A percentile compares a stretch with the other conserved stretches of the same genome.
phyloP scores from a whole-genome alignment of 495 filamentous ascomycete genomes.

The Lineolata rhizophorae region DNA sequence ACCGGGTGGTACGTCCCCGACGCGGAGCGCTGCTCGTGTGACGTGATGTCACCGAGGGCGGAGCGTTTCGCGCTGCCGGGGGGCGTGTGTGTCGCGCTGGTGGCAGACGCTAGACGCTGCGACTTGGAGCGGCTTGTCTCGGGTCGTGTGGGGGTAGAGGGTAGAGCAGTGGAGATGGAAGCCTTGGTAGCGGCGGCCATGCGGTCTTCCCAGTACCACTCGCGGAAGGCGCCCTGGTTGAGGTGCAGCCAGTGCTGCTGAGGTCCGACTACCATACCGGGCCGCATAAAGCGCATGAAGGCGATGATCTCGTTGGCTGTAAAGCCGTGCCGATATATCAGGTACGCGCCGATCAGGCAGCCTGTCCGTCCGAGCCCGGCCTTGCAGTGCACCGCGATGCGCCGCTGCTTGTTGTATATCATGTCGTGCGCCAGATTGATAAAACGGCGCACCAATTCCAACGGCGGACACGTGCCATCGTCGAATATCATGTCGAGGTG shows the following conservation, averaged over 20 bases:
- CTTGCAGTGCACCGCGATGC: constrained; percentile 96
- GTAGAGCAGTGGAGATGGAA: constrained; percentile 24
- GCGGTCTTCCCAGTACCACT: constrained; percentile 93
- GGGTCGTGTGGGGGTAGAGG: constrained; percentile 54
- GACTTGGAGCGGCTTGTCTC: constrained; percentile 10
- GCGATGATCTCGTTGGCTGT: constrained; percentile 96
- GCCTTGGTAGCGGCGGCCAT: constrained; percentile 39
- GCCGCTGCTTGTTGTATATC: constrained; percentile 67
- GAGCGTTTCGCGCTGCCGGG: constrained; percentile 55
- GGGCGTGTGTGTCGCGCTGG: constrained; percentile 55
- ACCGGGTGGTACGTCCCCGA: neutral
- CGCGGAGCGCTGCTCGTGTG: neutral
- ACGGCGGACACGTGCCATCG: constrained; percentile 82
- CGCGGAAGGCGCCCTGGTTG: constrained; percentile 86
- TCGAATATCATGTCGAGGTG: constrained; percentile 99
- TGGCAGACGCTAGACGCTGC: constrained; percentile 28
- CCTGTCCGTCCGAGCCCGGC: constrained; percentile 91
- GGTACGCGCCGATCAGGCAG: constrained; percentile 88
- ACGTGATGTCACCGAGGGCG: constrained; percentile 60
- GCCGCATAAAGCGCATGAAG: constrained; percentile 98
- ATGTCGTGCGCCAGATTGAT: constrained; percentile 87
- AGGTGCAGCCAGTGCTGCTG: constrained; percentile 98
- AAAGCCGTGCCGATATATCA: constrained; percentile 96
- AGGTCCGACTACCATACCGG: constrained; percentile 97
- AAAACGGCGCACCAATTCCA: constrained; percentile 71